Base-by-base conservation (phyloP, 768 basidiomycete genomes). In the Mycena pura region DNA sequence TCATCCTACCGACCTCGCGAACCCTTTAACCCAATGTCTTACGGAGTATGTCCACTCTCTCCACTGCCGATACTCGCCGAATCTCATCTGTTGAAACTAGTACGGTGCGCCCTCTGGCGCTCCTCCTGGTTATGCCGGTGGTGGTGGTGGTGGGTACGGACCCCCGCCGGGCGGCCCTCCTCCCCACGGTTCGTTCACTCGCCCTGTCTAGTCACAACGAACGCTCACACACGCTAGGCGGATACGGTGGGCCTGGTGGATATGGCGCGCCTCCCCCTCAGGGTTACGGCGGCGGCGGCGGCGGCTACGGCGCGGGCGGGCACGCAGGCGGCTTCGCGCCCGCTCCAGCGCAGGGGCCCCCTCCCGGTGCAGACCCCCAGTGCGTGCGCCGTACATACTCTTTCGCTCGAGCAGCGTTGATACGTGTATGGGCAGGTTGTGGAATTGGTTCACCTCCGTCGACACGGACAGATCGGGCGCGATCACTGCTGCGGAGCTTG, bases 301-400 rank as follows among this genome's bases (percentile, higher is more conserved):
- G 59, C 39, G 68, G 68, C 11, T 74, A 72, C 29, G 75, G 73
- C 22, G 73, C 63, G n/a, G 68, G 58, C 31, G 45, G 49, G 43
- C 69, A 61, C 49, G 55, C 59, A 24, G 64, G 58, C 19, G 64
- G 68, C 17, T 73, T 70, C 13, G 65, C 66, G 17, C 67, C 72
- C 6, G 69, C 74, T 29, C 50, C 51, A 1, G 72, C 67, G 19
- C 70, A 70, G 15, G 84, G 79, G 8, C 78, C 86, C 3, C 88
- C 88, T 6, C 82, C 86, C 11, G 90, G 88, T 28, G 87, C 87
- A 14, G 92, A 93, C 55, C 90, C 90, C 24, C 85, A 89, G 92
- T 93, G 66, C n/a, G n/a, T n/a, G n/a, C 72, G 89, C 13, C 5
- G 5, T 25, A 7, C 25, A 3, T 77, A 15, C 28, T 17, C 40